Percentiles rank a stretch among this genome's conserved stretches.
These are phyloP conservation scores for Penicillium odoratum DNA, from an alignment of 495 filamentous ascomycete genomes.

Conservation along the genomic window DNA sequence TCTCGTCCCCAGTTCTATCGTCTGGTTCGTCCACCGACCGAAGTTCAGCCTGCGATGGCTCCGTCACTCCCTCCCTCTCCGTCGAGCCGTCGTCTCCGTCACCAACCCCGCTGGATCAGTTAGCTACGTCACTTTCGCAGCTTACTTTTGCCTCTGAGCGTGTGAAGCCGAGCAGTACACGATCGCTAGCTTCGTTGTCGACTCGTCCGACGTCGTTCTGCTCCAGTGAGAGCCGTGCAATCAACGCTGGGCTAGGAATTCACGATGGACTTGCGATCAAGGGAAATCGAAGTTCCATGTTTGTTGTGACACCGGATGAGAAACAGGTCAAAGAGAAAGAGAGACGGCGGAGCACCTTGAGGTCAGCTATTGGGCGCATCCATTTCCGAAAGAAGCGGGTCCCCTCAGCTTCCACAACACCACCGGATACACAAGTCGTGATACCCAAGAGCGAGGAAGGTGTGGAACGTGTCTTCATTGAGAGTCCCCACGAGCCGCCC, in stretches of 20 bases:
- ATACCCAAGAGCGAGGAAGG: conserved; percentile 29
- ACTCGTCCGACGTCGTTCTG: conserved; percentile 46
- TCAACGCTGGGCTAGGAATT: conserved; percentile 15
- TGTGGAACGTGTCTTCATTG: conserved; percentile 33
- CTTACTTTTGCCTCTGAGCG: conserved; percentile 39
- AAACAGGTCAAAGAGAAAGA: conserved; percentile 40
- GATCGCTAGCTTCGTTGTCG: conserved; percentile 43
- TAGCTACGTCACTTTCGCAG: conserved; percentile 39
- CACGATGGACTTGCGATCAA: conserved; percentile 12
- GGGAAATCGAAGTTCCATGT: conserved; percentile 30
- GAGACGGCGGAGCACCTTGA: conserved; percentile 38
- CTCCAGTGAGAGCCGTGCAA: conserved; percentile 37
- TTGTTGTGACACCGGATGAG: conserved; percentile 33
- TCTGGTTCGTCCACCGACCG: conserved; percentile 42
- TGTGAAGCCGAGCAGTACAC: conserved; percentile 36
- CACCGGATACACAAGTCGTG: conserved; percentile 32
- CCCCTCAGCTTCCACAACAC: conserved; percentile 32
- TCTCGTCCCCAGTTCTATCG: conserved; percentile 38
- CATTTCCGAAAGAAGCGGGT: conserved; percentile 41
- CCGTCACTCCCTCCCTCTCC: conserved; percentile 26
- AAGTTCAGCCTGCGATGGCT: conserved; percentile 34
- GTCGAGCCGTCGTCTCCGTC: conserved; percentile 19
- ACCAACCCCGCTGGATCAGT: conserved; percentile 29
- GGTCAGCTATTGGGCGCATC: conserved; percentile 40
- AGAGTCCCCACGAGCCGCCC: conserved; percentile 20